Evolutionary conservation across 2,329 filamentous ascomycete species (phyloP), one percentile per base, ranked within the genome.

Genomic region (Diplodia mutila): DNA sequence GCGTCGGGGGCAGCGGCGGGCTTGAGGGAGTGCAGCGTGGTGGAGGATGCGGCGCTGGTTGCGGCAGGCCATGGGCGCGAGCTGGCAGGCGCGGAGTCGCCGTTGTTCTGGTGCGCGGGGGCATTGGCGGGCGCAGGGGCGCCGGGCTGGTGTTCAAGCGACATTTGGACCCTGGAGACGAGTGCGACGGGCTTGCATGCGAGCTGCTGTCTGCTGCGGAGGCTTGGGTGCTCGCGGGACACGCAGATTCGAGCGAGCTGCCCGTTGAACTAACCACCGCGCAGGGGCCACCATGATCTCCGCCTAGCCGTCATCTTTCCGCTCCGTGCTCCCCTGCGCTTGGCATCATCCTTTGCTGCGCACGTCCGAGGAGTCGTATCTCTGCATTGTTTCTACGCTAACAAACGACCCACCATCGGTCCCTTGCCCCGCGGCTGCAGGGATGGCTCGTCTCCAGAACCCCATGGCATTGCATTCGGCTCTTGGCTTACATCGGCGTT

Each of bases 41-140:
- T 37, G 37, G 51, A 34, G 21, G 64, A 49, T 27, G 18, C 42
- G 23, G 64, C n/a, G 42, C 46, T 61, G 54, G 48, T 46, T 61
- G 65, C 48, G 52, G 46, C 65, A 48, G 65, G 42, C 65, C 48
- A 42, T 61, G 54, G 34, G 27, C 29, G 59, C 25, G 57, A 25
- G 49, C 23, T 34, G 61, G 61, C n/a, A 37, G n/a, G 46, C 46
- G 49, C 54, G 61, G 65, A 61, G 46, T 67, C 48, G 65, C 29
- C 55, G 54, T 42, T 52, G 42, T 52, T 54, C 25, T 42, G 61
- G 46, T 42, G 52, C 29, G 55, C 54, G n/a, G 54, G n/a, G n/a
- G 65, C 65, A 59, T 61, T 67, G 42, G 65, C 54, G 23, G 65
- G 48, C 29, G 65, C 37, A 39, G 65, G 34, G 18, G 65, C 65